A percentile compares a stretch with the other conserved stretches of the same genome.
Evolutionary conservation across 1,139 yeast genomes (phyloP).

Genomic region (Pichiaceae sp.): DNA sequence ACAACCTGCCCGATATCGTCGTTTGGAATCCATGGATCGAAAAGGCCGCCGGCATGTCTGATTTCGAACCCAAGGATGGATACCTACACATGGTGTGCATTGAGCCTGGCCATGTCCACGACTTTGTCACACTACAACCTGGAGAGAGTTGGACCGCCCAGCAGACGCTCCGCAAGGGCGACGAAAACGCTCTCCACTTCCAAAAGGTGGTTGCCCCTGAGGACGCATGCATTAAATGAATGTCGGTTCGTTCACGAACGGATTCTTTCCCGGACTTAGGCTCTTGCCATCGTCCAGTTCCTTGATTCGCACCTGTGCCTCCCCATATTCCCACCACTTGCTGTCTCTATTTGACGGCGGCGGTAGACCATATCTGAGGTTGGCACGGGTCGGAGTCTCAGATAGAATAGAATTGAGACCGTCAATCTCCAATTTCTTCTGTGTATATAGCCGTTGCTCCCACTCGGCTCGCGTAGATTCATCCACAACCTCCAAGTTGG

Average conservation of each 20-base stretch:
- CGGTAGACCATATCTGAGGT: conserved; percentile 43
- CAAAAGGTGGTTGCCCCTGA: conserved; percentile 16
- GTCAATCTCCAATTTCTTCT: conserved; percentile 30
- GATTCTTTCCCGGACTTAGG: conserved; percentile 76
- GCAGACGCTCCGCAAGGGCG: conserved; percentile 39
- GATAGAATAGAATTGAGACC: conserved; percentile 33
- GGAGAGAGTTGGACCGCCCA: conserved; percentile 67
- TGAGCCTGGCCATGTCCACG: conserved; percentile 84
- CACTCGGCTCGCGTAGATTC: conserved; percentile 51
- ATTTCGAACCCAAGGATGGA: conserved; percentile 80
- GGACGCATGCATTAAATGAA: conserved; percentile 21
- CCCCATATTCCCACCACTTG: conserved; percentile 79
- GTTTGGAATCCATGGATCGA: conserved; percentile 98
- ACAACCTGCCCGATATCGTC: conserved; percentile 74
- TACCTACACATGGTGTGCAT: conserved; percentile 84
- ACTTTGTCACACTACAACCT: conserved; percentile 51
- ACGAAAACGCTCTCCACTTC: conserved; percentile 7
- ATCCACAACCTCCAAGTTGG: conserved; percentile 63
- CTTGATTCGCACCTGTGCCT: conserved; percentile 56
- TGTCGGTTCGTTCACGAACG: conserved; percentile 45
- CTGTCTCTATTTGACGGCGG: conserved; percentile 78
- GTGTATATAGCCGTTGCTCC: conserved; percentile 52
- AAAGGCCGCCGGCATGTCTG: conserved; percentile 72
- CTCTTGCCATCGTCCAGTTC: conserved; percentile 28
- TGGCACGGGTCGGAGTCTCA: conserved; percentile 6